These are phyloP conservation scores for Persicaria tinctoria DNA, from an alignment of 148 eudicot genomes.

Conservation along the genomic window DNA sequence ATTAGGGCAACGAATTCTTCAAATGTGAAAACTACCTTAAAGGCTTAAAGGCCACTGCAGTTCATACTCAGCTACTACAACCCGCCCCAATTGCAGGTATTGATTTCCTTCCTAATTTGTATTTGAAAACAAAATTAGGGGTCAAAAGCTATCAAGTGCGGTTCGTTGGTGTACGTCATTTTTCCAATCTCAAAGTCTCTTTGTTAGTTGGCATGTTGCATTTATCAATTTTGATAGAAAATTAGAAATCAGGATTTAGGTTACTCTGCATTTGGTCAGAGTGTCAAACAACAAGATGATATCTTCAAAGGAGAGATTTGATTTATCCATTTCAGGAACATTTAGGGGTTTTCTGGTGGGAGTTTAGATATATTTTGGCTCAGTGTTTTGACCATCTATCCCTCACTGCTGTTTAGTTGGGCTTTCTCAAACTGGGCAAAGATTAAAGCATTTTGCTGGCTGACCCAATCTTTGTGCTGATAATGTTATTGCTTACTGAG, in stretches of 20 bases:
- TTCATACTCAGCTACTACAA: slow-evolving; percentile 80
- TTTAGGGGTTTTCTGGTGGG: neutral
- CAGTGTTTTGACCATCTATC: neutral
- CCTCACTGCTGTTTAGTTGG: neutral
- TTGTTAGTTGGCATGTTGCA: neutral
- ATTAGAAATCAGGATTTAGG: neutral
- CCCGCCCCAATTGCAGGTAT: slow-evolving; percentile 74
- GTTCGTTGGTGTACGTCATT: neutral
- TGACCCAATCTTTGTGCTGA: neutral
- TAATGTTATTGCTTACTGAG: neutral
- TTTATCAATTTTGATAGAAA: neutral
- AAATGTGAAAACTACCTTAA: slow-evolving; percentile 76
- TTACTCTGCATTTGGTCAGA: neutral
- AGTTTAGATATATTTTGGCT: neutral
- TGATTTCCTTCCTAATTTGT: neutral
- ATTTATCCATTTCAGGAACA: neutral
- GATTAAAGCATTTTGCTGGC: neutral
- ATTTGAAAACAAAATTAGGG: neutral
- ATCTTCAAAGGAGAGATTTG: neutral
- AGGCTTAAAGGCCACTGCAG: slow-evolving; percentile 74
- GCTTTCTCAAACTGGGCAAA: neutral
- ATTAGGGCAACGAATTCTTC: slow-evolving; percentile 73
- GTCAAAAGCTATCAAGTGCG: neutral
- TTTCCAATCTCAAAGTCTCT: neutral
- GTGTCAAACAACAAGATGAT: neutral